phyloP scores from a whole-genome alignment of 75 land plant genomes.

The Isoetes taiwanensis region DNA sequence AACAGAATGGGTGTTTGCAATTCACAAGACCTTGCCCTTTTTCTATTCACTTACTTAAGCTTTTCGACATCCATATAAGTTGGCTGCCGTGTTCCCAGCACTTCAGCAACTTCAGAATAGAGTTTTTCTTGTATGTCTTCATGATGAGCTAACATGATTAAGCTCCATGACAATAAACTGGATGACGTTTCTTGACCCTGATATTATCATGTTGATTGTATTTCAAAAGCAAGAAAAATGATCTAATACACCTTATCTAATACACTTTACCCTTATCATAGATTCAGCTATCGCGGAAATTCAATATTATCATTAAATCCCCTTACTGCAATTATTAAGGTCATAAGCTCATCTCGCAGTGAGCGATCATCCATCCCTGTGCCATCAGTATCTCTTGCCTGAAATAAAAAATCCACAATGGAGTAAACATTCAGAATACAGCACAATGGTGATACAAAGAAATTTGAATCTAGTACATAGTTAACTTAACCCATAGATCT shows the following conservation, averaged over 20 bases:
- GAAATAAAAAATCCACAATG: no score
- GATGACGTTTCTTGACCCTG: conserved; percentile 32
- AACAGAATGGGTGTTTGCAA: background rate
- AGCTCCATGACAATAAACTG: conserved; percentile 21
- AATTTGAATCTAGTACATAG: no score
- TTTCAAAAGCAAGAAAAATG: background rate
- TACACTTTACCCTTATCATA: background rate
- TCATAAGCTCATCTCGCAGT: conserved; percentile 28
- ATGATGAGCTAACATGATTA: conserved; percentile 22
- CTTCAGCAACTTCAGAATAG: conserved; percentile 14
- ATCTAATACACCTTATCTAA: background rate
- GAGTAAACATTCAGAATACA: no score
- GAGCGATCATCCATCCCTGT: conserved; percentile 22
- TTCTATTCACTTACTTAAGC: conserved; percentile 10
- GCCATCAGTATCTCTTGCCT: conserved; percentile 27
- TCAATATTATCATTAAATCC: no score
- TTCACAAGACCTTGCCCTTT: background rate
- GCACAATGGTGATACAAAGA: no score
- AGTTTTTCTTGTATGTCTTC: conserved; percentile 16
- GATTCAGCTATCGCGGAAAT: background rate
- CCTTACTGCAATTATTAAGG: conserved; percentile 28
- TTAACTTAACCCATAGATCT: no score
- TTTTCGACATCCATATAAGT: conserved; percentile 12
- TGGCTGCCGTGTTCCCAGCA: conserved; percentile 12
- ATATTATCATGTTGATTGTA: no score